Conservation (phyloP, 2,329 filamentous ascomycete genomes). For the Cytospora schulzeri region DNA sequence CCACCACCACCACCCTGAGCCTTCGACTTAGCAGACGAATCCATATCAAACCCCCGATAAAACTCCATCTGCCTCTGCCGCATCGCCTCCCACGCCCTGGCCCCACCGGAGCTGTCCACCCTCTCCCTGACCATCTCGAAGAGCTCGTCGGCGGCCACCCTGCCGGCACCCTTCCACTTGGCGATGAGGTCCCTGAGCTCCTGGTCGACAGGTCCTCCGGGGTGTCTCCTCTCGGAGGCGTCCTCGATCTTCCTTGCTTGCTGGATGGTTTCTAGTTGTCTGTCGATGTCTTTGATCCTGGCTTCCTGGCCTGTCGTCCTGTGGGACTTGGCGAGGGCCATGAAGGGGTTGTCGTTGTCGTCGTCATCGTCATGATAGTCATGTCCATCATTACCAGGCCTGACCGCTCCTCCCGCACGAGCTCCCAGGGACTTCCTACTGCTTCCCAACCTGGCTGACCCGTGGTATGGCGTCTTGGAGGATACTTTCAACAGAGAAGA, state of each 20-base stretch:
- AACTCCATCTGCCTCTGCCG: slow-evolving; percentile 25
- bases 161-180: slow-evolving; percentile 64
- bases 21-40: background rate
- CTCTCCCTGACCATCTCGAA: slow-evolving; percentile 28
- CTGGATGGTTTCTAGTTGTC: slow-evolving; percentile 38
- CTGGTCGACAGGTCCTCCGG: slow-evolving; percentile 42
- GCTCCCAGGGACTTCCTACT: background rate
- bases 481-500: background rate
- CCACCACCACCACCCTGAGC: background rate
- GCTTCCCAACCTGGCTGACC: too few species aligned
- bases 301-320: slow-evolving; percentile 7
- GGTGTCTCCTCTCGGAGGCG: slow-evolving; percentile 27
- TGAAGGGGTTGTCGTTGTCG: slow-evolving; percentile 28
- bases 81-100: slow-evolving; percentile 25
- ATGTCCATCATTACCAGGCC: background rate
- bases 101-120: slow-evolving; percentile 24
- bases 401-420: background rate
- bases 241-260: slow-evolving; percentile 56
- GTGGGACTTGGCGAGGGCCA: slow-evolving; percentile 22
- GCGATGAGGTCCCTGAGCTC: slow-evolving; percentile 58
- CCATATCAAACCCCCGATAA: slow-evolving; percentile 22
- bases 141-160: slow-evolving; percentile 60
- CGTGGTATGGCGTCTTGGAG: background rate
- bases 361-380: background rate
- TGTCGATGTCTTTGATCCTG: slow-evolving; percentile 31